Percentiles rank a stretch among this genome's conserved stretches.
Conservation (phyloP, 768 basidiomycete genomes). For the Lactarius pseudohatsudake region DNA sequence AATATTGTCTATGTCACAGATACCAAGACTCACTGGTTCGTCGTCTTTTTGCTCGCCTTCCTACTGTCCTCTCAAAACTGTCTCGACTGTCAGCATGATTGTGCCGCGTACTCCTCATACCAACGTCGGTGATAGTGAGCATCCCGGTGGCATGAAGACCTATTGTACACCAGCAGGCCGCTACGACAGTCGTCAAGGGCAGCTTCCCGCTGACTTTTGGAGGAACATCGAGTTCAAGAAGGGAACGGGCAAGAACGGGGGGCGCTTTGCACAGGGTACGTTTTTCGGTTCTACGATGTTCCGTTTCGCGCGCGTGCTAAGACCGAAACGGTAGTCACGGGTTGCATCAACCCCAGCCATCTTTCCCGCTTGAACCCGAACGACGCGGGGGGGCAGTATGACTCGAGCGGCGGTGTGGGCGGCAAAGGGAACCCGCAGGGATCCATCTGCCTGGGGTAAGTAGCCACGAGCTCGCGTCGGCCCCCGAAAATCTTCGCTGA, state of each 20-base stretch:
- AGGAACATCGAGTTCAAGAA: slow-evolving; percentile 47
- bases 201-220: slow-evolving; percentile 50
- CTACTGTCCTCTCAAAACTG: neutral
- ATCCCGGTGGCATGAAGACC: slow-evolving; percentile 53
- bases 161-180: slow-evolving; percentile 50
- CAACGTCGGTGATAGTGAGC: slow-evolving; percentile 56
- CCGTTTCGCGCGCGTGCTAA: neutral
- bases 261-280: slow-evolving; percentile 48
- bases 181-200: slow-evolving; percentile 45
- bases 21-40: slow-evolving; percentile 47
- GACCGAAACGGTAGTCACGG: slow-evolving; percentile 44
- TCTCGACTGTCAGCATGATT: slow-evolving; percentile 22
- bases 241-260: slow-evolving; percentile 43
- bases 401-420: slow-evolving; percentile 52
- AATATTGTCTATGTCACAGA: slow-evolving; percentile 54
- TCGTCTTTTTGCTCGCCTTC: slow-evolving; percentile 26
- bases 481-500: neutral
- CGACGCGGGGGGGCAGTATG: slow-evolving; percentile 58
- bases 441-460: slow-evolving; percentile 52
- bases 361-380: slow-evolving; percentile 46
- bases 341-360: slow-evolving; percentile 49
- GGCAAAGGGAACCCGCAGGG: slow-evolving; percentile 53
- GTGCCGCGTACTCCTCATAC: slow-evolving; percentile 46
- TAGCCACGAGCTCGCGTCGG: slow-evolving; percentile 9
- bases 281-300: neutral